These are phyloP conservation scores for Kwoniella mangroviensis DNA, from an alignment of 768 basidiomycete genomes.

Conservation along the genomic window DNA sequence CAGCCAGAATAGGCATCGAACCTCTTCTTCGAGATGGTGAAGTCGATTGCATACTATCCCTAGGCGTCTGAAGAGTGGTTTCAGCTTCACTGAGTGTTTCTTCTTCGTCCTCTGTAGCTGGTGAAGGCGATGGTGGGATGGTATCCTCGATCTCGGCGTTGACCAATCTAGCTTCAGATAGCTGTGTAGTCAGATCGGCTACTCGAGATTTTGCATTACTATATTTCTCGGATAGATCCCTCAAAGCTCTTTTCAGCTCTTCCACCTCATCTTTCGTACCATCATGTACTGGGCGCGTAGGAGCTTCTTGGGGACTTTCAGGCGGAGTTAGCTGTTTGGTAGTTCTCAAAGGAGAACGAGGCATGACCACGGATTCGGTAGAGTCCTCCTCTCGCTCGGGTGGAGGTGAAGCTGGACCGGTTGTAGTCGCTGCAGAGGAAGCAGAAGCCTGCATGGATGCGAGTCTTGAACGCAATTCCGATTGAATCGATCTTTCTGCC, in stretches of 20 bases:
- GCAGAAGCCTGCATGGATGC: conserved; percentile 7
- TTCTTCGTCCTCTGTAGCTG: conserved; percentile 26
- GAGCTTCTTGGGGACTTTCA: conserved; percentile 26
- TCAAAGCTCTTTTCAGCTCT: conserved; percentile 60
- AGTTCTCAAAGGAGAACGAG: conserved; percentile 9
- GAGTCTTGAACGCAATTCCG: conserved; percentile 21
- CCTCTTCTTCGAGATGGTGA: conserved; percentile 31
- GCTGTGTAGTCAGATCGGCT: conserved; percentile 87
- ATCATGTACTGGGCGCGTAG: background rate
- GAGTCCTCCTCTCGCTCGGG: background rate
- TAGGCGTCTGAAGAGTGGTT: conserved; percentile 38
- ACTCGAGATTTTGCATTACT: conserved; percentile 88
- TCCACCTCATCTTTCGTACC: conserved; percentile 64
- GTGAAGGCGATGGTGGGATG: conserved; percentile 22
- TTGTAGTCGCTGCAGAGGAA: conserved; percentile 1
- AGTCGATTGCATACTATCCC: conserved; percentile 22
- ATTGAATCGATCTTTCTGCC: conserved; percentile 27
- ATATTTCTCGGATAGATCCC: conserved; percentile 60
- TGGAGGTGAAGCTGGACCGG: conserved; percentile 8
- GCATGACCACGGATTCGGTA: background rate
- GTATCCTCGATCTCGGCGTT: conserved; percentile 37
- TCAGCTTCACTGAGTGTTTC: conserved; percentile 29
- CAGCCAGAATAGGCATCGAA: conserved; percentile 33
- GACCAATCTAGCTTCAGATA: conserved; percentile 77
- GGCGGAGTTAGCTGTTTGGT: conserved; percentile 32